Percentiles rank a stretch among this genome's conserved stretches.
phyloP scores from a whole-genome alignment of 306 rosid species.

The Vachellia collinsii region DNA sequence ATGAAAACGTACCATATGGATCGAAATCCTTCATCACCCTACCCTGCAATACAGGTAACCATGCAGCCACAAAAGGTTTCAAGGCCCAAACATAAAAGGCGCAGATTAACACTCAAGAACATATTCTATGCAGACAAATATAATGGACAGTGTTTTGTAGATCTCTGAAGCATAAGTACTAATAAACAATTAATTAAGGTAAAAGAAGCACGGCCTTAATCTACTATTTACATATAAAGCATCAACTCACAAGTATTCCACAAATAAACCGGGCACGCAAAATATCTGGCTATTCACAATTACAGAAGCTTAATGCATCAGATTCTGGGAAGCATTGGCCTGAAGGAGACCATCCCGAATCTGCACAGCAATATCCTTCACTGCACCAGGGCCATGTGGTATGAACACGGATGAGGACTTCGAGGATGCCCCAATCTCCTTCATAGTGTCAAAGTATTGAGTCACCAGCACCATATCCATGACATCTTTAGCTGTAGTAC shows the following conservation, averaged over 20 bases:
- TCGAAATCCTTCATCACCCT: neutral
- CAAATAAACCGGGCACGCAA: neutral
- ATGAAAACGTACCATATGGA: too few relatives aligned
- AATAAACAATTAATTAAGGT: neutral
- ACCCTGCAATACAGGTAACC: neutral
- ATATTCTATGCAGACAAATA: too few relatives aligned
- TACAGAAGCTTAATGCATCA: neutral
- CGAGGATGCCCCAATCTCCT: slow-evolving; percentile 82
- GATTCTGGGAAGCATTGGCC: slow-evolving; percentile 37
- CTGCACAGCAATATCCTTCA: slow-evolving; percentile 62
- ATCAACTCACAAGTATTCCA: neutral
- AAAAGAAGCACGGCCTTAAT: neutral
- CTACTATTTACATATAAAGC: neutral
- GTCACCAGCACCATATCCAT: slow-evolving; percentile 84
- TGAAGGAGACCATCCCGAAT: slow-evolving; percentile 77
- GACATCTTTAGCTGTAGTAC: slow-evolving; percentile 69
- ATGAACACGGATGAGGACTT: slow-evolving; percentile 72
- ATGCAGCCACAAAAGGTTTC: neutral
- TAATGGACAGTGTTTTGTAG: neutral
- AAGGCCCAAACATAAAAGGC: neutral
- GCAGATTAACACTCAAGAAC: neutral
- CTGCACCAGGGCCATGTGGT: slow-evolving; percentile 85
- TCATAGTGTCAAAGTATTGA: slow-evolving; percentile 81
- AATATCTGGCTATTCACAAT: slow-evolving; percentile 11
- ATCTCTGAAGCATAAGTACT: neutral